These are phyloP conservation scores for Neocallimastix lanati DNA, from an alignment of 192 early-diverging fungal species.

Conservation along the genomic window DNA sequence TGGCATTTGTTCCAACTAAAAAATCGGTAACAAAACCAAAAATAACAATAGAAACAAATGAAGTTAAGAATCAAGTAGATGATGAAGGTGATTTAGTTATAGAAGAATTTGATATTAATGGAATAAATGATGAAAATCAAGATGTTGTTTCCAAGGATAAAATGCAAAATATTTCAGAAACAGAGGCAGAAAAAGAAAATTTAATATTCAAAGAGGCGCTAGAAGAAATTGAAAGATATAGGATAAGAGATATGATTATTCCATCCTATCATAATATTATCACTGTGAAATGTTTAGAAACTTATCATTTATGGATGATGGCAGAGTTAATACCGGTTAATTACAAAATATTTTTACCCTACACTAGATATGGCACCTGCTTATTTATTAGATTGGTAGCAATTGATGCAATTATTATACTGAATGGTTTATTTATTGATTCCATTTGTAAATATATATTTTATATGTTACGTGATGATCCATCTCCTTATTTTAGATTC, in stretches of 20 bases:
- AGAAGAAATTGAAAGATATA: constrained; percentile 59
- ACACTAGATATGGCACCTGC: constrained; percentile 58
- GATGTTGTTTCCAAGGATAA: background rate
- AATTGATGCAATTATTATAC: constrained; percentile 53
- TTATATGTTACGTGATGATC: constrained; percentile 38
- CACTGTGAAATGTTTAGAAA: constrained; percentile 58
- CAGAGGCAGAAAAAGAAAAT: background rate
- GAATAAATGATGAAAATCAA: constrained; percentile 36
- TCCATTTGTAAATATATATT: constrained; percentile 30
- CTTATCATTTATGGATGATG: constrained; percentile 28
- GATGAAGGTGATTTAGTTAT: constrained; percentile 27
- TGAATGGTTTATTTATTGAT: constrained; percentile 35
- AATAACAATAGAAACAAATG: constrained; percentile 8
- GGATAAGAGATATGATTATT: constrained; percentile 59
- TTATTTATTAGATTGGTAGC: constrained; percentile 47
- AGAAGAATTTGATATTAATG: constrained; percentile 45
- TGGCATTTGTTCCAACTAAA: constrained; percentile 35
- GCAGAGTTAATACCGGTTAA: constrained; percentile 46
- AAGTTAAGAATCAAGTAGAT: constrained; percentile 12
- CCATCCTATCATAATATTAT: constrained; percentile 73
- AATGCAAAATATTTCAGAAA: background rate
- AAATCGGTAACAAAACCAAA: constrained; percentile 8
- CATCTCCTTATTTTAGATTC: constrained; percentile 35
- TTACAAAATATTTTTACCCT: constrained; percentile 47
- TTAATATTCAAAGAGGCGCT: constrained; percentile 20